Conservation (phyloP, 176 grass and related monocot genomes). For the Oryza australiensis region DNA sequence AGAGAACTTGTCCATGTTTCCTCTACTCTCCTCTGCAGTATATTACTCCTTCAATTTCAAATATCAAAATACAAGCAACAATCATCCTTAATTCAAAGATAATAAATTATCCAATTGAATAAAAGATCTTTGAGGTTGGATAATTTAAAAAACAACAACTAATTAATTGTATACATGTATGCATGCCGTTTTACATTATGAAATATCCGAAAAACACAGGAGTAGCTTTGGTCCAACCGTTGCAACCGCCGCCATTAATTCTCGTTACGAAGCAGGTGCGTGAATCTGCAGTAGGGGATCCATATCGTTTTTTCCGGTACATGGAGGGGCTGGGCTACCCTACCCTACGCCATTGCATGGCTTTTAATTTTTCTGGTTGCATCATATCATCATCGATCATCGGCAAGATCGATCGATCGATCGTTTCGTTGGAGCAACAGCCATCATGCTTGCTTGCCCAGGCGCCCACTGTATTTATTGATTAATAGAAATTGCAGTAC, state of each 20-base stretch:
- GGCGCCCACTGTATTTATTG: neutral
- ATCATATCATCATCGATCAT: neutral
- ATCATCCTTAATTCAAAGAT: no score
- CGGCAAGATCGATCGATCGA: no score
- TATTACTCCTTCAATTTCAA: no score
- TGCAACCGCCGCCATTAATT: constrained; percentile 31
- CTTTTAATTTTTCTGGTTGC: constrained; percentile 30
- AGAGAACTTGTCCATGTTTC: neutral
- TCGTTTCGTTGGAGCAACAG: neutral
- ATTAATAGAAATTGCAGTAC: neutral
- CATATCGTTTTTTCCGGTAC: constrained; percentile 27
- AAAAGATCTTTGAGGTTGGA: no score
- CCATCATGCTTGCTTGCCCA: constrained; percentile 18
- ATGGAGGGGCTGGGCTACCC: neutral
- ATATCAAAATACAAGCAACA: no score
- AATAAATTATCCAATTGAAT: no score
- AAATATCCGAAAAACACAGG: no score
- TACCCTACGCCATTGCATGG: neutral
- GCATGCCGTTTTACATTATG: no score
- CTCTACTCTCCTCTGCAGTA: neutral
- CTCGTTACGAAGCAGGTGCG: constrained; percentile 8
- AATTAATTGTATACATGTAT: no score
- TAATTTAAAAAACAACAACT: no score
- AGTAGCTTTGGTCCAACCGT: neutral
- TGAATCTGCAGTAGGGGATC: constrained; percentile 19